Base-by-base conservation (phyloP, 495 filamentous ascomycete genomes). In the Paragyromitra xinjiangensis region DNA sequence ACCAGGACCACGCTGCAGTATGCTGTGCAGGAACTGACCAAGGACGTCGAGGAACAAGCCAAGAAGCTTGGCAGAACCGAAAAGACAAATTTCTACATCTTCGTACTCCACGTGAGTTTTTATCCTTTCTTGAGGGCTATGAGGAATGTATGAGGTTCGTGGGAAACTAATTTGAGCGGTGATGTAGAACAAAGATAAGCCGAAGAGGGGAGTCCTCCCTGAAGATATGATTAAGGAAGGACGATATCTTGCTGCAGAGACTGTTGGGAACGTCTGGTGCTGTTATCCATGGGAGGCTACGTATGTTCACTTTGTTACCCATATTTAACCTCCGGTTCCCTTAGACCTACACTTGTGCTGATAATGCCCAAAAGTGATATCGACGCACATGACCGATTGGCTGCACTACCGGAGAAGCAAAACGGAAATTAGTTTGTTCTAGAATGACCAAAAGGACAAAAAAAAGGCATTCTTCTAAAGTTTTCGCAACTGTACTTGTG, bases 211-310 rank as follows among this genome's bases (percentile, higher is more conserved):
- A 67, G 81, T 85, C 48, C 86, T 99, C 62, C 94, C 96, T 14
- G 79, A 89, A n/a, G 90, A 92, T 12, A 93, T 97, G 90, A 87
- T 93, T 82, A 85, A 88, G 24, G 85, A 92, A 70, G 88, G 89
- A 34, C 87, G 91, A 79, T 99, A 99, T 85, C 83, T 93, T 70
- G 95, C 95, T 26, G 92, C 95, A 14, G 86, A 91, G 80, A 98
- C 95, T 40, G 93, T 95, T 24, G 88, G 88, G 26, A 95, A 99
- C 86, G 91, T 93, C 69, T 99, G 95, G 95, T 98, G 98, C 82
- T 95, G 93, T 87, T 99, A 99, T 84, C 95, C 95, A n/a, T 99
- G 95, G 95, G 95, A 99, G 85, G 95, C 96, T 53, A 92, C 86
- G 85, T 92, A 87, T 64, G 89, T 87, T 22, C 66, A 29, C 68